Evolutionary conservation across 129 eudicot genomes (phyloP), one percentile per base, ranked within the genome.

Genomic region (Gnaphalium uliginosum): DNA sequence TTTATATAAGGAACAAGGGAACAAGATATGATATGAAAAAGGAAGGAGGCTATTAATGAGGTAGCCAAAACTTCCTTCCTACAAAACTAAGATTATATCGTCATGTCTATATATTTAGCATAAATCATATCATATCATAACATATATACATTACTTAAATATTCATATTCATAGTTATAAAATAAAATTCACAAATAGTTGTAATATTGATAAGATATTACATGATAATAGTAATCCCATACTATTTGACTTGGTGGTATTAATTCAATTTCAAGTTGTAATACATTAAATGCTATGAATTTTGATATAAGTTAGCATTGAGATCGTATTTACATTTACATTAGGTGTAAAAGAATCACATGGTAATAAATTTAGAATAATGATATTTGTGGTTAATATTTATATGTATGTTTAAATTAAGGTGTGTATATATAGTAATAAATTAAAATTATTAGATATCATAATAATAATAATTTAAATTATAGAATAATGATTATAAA

Each of bases 21-120:
- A 61, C 54, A 76, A 82, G 21, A 63, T 79, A 27, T 56, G 33
- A 72, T 66, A 69, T 67, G 41, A 39, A 29, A 60, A 78, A 56
- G 73, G 77, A 75, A 82, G 80, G 89, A 76, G 75, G 87, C 87
- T 82, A 82, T 82, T 82, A 87, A 87, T 87, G 77, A 76, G 80
- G 84, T 75, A 82, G 79, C 82, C 74, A 72, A 46, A 67, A 63
- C 51, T 58, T 32, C 57, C 79, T 59, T 57, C 78, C 83, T 75
- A 61, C 53, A 29, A 23, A 41, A 50, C 64, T 23, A 27, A 22
- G 33, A 64, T 32, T 64, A 25, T 25, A 46, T 18, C 26, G 4
- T 62, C 33, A 39, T 39, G 46, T 53, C 64, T 69, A 25, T 43
- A 25, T 60, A 43, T 15, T 26, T 18, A 46, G n/a, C 53, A 46